phyloP scores from a whole-genome alignment of 805 yeast species.

The Kuraishia cidri region DNA sequence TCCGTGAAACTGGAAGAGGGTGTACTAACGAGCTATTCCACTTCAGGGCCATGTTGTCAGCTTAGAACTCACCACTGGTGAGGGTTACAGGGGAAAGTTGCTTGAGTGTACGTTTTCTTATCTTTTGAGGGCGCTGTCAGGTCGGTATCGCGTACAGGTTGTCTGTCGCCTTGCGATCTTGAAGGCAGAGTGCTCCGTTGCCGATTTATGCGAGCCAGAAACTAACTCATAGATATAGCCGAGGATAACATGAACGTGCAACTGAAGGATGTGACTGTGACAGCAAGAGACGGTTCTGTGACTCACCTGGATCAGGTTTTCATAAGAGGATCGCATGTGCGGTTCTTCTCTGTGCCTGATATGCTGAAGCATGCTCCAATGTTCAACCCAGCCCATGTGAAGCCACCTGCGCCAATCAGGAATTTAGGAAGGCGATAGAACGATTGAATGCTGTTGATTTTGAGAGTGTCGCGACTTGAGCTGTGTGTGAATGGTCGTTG shows the following conservation, averaged over 20 bases:
- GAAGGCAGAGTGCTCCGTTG: too few species aligned
- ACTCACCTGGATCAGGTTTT: slow-evolving; percentile 77
- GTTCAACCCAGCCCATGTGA: slow-evolving; percentile 48
- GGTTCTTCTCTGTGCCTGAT: slow-evolving; percentile 83
- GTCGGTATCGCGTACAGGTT: too few species aligned
- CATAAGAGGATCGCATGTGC: slow-evolving; percentile 84
- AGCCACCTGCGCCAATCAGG: slow-evolving; percentile 66
- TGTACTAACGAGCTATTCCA: background rate
- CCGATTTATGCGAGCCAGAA: too few species aligned
- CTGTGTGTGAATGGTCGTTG: too few species aligned
- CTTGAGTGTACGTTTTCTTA: slow-evolving; percentile 65
- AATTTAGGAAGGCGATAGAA: slow-evolving; percentile 36
- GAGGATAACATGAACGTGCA: slow-evolving; percentile 96
- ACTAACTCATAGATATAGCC: slow-evolving; percentile 14
- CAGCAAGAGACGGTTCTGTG: slow-evolving; percentile 67
- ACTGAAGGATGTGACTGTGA: slow-evolving; percentile 69
- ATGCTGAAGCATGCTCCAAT: slow-evolving; percentile 83
- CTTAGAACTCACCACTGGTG: slow-evolving; percentile 78
- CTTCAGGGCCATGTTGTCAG: slow-evolving; percentile 74
- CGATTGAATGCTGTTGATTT: background rate
- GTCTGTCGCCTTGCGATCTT: background rate
- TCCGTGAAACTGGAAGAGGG: background rate
- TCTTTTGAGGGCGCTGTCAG: too few species aligned
- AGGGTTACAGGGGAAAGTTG: slow-evolving; percentile 80
- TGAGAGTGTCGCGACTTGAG: too few species aligned